phyloP scores from a whole-genome alignment of 441 rosid species.

The Populus tomentosa region DNA sequence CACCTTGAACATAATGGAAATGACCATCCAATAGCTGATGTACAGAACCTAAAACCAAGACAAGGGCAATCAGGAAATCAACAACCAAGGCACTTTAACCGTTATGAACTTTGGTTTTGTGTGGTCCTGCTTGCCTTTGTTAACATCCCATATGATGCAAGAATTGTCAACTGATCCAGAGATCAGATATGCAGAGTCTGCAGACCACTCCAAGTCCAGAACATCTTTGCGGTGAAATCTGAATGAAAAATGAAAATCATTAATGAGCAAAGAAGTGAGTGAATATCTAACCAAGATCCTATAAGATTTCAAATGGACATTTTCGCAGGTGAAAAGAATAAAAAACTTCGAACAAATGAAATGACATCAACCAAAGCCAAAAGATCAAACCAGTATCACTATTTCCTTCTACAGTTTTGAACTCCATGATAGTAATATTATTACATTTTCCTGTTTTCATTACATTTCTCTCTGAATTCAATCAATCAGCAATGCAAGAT shows the following conservation, averaged over 20 bases:
- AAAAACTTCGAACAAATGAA: neutral
- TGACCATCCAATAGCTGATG: constrained; percentile 86
- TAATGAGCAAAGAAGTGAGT: neutral
- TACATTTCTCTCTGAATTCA: neutral
- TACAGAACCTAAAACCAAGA: constrained; percentile 61
- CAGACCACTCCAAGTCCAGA: constrained; percentile 89
- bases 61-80: constrained; percentile 11
- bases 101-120: neutral
- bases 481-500: neutral
- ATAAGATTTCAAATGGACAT: neutral
- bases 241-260: constrained; percentile 8
- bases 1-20: constrained; percentile 96
- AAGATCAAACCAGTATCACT: neutral
- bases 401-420: neutral
- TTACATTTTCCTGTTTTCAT: neutral
- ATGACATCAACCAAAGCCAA: neutral
- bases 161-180: constrained; percentile 98
- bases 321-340: neutral
- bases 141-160: constrained; percentile 91
- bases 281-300: neutral
- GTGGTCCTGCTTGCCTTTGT: constrained; percentile 55
- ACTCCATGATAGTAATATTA: neutral
- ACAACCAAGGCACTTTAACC: neutral
- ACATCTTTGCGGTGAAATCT: constrained; percentile 96
- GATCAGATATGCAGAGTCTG: constrained; percentile 63